phyloP scores from a whole-genome alignment of 2,329 filamentous ascomycete species.

The Purpureocillium takamizusanense region DNA sequence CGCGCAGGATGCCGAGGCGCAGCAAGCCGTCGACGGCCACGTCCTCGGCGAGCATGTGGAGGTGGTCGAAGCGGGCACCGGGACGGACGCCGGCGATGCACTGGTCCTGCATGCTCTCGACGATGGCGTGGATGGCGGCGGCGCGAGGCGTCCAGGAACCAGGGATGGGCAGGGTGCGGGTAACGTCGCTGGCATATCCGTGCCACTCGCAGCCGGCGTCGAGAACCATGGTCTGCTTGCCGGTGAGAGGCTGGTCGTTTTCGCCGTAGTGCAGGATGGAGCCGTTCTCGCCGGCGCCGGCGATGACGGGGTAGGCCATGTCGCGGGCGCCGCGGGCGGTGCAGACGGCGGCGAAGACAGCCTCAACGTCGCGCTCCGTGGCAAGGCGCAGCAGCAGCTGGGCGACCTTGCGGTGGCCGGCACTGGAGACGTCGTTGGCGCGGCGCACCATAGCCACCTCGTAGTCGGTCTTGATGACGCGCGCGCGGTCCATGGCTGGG shows the following conservation, averaged over 20 bases:
- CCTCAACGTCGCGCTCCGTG: constrained; percentile 80
- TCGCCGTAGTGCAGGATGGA: constrained; percentile 78
- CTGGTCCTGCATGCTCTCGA: constrained; percentile 70
- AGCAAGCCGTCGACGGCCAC: constrained; percentile 45
- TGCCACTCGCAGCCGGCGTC: constrained; percentile 83
- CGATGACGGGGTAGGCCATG: constrained; percentile 85
- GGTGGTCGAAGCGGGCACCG: constrained; percentile 15
- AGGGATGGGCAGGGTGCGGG: constrained; percentile 73
- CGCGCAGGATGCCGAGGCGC: constrained; percentile 60
- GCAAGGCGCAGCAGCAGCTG: constrained; percentile 49
- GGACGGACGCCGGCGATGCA: constrained; percentile 43
- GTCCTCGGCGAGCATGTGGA: constrained; percentile 41
- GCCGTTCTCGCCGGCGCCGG: constrained; percentile 73
- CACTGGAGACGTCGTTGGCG: constrained; percentile 71
- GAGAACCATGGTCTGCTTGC: constrained; percentile 67
- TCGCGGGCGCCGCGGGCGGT: constrained; percentile 62
- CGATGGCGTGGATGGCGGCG: constrained; percentile 65
- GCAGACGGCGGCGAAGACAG: constrained; percentile 64
- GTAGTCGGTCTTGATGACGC: constrained; percentile 77
- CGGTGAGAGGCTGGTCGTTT: constrained; percentile 64
- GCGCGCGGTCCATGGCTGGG: constrained; percentile 68
- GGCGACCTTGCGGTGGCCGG: constrained; percentile 68
- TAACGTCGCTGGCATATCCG: constrained; percentile 85
- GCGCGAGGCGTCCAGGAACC: constrained; percentile 61
- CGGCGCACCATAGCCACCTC: constrained; percentile 75